Percentiles rank a stretch among this genome's conserved stretches.
These are phyloP conservation scores for Epichloe festucae DNA, from an alignment of 2,329 filamentous ascomycete species.

Conservation along the genomic window DNA sequence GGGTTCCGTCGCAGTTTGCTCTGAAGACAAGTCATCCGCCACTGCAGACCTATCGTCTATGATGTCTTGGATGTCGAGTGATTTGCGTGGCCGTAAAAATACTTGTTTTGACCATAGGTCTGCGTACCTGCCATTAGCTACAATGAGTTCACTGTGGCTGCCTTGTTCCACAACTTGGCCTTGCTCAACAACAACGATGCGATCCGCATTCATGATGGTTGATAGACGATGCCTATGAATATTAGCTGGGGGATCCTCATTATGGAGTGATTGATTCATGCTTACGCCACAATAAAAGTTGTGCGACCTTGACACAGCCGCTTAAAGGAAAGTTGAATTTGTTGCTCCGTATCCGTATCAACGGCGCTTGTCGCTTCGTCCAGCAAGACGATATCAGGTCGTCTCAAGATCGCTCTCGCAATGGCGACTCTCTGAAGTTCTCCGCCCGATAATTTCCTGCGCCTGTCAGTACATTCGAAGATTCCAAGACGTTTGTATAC, in stretches of 20 bases:
- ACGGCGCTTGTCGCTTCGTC: conserved; percentile 72
- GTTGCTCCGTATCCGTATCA: conserved; percentile 55
- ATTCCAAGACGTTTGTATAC: neutral
- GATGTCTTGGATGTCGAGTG: conserved; percentile 1
- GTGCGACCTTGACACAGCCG: conserved; percentile 47
- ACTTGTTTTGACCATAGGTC: conserved; percentile 53
- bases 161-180: conserved; percentile 53
- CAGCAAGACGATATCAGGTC: conserved; percentile 61
- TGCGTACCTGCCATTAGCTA: conserved; percentile 46
- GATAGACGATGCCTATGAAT: conserved; percentile 48
- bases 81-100: conserved; percentile 36
- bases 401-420: conserved; percentile 59
- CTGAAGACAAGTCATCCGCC: conserved; percentile 25
- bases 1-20: conserved; percentile 22
- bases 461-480: conserved; percentile 10
- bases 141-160: conserved; percentile 44
- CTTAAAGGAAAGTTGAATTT: conserved; percentile 49
- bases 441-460: conserved; percentile 49
- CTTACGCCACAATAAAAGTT: conserved; percentile 53
- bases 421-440: conserved; percentile 56
- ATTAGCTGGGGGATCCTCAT: conserved; percentile 4
- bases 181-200: conserved; percentile 51
- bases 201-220: conserved; percentile 57
- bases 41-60: conserved; percentile 12
- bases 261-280: neutral